Evolutionary conservation across 495 filamentous ascomycete species (phyloP).

Genomic region (Penicillium coprophilum): DNA sequence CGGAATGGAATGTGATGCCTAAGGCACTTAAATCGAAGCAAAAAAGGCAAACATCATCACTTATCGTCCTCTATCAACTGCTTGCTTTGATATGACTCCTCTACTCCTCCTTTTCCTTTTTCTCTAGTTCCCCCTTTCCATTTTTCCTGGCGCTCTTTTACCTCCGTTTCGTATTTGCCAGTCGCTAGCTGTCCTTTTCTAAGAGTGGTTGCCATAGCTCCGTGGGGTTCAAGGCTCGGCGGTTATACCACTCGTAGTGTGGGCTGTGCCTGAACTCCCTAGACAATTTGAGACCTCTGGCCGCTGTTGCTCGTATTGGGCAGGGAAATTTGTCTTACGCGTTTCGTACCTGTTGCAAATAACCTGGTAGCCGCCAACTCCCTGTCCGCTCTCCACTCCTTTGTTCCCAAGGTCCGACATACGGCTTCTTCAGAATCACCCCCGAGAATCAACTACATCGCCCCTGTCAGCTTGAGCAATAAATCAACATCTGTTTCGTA

Average conservation of each 20-base stretch:
- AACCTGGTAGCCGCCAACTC: slow-evolving; percentile 1
- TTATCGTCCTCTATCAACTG: slow-evolving; percentile 23
- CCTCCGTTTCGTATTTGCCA: neutral
- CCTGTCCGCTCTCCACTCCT: slow-evolving; percentile 11
- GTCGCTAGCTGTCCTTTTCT: neutral
- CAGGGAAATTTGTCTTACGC: slow-evolving; percentile 8
- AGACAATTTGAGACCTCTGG: slow-evolving; percentile 19
- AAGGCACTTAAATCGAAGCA: slow-evolving; percentile 7
- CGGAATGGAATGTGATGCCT: slow-evolving; percentile 12
- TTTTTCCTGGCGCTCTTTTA: slow-evolving; percentile 3
- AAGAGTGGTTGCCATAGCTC: neutral
- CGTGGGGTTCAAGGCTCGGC: slow-evolving; percentile 16
- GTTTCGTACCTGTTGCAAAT: slow-evolving; percentile 1
- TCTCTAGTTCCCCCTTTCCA: slow-evolving; percentile 10
- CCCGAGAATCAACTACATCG: slow-evolving; percentile 3
- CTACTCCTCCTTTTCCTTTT: slow-evolving; percentile 10
- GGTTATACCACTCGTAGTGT: slow-evolving; percentile 24
- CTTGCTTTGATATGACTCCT: slow-evolving; percentile 4
- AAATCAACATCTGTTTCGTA: neutral
- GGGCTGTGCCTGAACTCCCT: slow-evolving; percentile 19
- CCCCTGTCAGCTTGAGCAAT: neutral
- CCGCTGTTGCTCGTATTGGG: slow-evolving; percentile 16
- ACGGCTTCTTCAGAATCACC: neutral
- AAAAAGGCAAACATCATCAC: slow-evolving; percentile 29
- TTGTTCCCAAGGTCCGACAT: slow-evolving; percentile 16